A percentile compares a stretch with the other conserved stretches of the same genome.
Conservation (phyloP, 148 eudicot species). For the Spergularia bocconei region DNA sequence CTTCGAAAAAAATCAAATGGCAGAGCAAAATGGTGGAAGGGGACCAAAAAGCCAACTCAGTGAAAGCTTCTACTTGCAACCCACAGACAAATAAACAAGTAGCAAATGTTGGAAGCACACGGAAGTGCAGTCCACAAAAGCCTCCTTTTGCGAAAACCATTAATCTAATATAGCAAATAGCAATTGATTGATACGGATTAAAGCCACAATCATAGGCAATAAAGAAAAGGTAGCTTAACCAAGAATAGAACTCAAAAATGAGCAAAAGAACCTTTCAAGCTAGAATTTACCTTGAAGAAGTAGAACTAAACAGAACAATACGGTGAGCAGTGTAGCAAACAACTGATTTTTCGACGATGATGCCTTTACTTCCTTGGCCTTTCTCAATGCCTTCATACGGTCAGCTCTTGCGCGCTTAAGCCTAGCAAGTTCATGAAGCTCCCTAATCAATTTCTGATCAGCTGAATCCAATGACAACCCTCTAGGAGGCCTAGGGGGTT, state of each 20-base stretch:
- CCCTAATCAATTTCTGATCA: constrained; percentile 83
- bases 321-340: constrained; percentile 56
- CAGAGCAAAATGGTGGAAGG: neutral
- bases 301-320: constrained; percentile 64
- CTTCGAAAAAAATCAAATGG: neutral
- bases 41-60: neutral
- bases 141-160: neutral
- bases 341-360: constrained; percentile 52
- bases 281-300: constrained; percentile 64
- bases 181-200: neutral
- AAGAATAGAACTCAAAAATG: neutral
- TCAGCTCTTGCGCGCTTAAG: constrained; percentile 69
- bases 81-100: too few relatives aligned
- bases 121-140: neutral
- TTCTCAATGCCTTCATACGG: constrained; percentile 83
- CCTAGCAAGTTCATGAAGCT: constrained; percentile 65
- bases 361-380: constrained; percentile 60
- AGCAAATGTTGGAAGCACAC: too few relatives aligned
- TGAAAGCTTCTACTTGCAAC: neutral
- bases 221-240: constrained; percentile 3
- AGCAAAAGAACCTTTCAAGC: neutral
- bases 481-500: constrained; percentile 79
- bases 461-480: constrained; percentile 73
- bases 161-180: neutral
- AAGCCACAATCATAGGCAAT: neutral